phyloP scores from a whole-genome alignment of 2,329 filamentous ascomycete species.

The Clonostachys rosea region DNA sequence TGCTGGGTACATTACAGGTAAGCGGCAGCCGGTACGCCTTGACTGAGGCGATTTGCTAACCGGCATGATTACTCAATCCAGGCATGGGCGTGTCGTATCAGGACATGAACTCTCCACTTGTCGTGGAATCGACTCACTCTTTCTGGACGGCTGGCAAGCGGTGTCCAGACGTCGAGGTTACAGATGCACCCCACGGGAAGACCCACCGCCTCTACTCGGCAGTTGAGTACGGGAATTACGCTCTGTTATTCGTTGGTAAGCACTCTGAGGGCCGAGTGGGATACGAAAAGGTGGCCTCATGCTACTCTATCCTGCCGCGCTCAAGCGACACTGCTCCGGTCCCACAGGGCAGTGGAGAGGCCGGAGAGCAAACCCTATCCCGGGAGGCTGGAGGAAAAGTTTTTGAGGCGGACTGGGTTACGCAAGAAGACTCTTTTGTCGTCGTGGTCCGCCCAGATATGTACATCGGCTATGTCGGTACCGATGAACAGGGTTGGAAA shows the following conservation, averaged over 20 bases:
- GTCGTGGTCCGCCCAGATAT: constrained; percentile 32
- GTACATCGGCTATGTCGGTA: constrained; percentile 29
- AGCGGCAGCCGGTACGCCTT: constrained; percentile 4
- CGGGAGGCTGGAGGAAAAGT: background rate
- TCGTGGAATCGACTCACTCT: constrained; percentile 20
- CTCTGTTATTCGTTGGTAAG: constrained; percentile 14
- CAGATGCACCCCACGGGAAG: constrained; percentile 3
- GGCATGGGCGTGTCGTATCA: constrained; percentile 36
- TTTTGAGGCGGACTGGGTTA: constrained; percentile 22
- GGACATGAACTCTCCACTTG: constrained; percentile 22
- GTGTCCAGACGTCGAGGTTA: constrained; percentile 28
- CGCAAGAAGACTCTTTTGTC: constrained; percentile 13
- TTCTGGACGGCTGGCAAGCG: constrained; percentile 30
- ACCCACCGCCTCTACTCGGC: constrained; percentile 21
- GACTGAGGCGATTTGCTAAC: too few relatives aligned
- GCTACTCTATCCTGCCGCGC: background rate
- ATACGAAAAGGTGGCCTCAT: constrained; percentile 4
- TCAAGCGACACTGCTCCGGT: background rate
- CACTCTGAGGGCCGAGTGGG: constrained; percentile 1
- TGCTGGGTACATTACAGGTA: constrained; percentile 41
- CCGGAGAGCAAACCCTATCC: background rate
- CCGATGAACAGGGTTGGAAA: background rate
- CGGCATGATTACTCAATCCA: constrained; percentile 1
- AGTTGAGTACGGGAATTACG: constrained; percentile 21
- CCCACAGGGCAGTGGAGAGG: background rate